Conservation (phyloP, 2,329 filamentous ascomycete species). For the Phialophora chinensis region DNA sequence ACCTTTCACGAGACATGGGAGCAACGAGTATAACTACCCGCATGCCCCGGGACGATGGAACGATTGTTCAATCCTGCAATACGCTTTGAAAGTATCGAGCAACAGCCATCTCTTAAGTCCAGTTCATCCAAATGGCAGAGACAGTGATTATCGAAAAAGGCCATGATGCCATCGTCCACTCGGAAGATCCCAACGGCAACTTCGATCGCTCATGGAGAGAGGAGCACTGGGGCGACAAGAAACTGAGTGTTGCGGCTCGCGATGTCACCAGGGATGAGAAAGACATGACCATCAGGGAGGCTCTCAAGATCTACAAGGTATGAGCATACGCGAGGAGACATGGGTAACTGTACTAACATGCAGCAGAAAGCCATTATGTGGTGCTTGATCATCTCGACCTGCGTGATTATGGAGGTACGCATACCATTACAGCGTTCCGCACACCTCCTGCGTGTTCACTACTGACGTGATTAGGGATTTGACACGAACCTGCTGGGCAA, state of each 20-base stretch:
- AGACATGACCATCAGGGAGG: constrained; percentile 33
- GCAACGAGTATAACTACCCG: constrained; percentile 9
- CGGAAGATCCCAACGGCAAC: constrained; percentile 24
- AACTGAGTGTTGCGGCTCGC: constrained; percentile 27
- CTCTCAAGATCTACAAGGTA: constrained; percentile 35
- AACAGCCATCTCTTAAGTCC: not conserved
- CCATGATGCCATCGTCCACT: constrained; percentile 8
- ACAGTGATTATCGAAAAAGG: constrained; percentile 8
- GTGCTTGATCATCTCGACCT: constrained; percentile 51
- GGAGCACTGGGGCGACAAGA: constrained; percentile 27
- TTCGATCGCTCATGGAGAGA: constrained; percentile 32
- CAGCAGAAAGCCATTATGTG: constrained; percentile 42
- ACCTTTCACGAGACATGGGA: not conserved
- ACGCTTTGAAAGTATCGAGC: not conserved
- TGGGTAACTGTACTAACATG: not conserved
- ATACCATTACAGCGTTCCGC: not conserved
- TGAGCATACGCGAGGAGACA: not conserved
- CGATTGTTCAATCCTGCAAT: not conserved
- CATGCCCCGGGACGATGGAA: not conserved
- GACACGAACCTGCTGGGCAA: constrained; percentile 59
- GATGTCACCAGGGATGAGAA: constrained; percentile 32
- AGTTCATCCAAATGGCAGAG: constrained; percentile 8
- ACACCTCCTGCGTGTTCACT: not conserved
- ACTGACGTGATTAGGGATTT: constrained; percentile 45
- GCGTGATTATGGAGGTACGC: constrained; percentile 57